These are phyloP conservation scores for Globisporangium perplexum DNA, from an alignment of 352 stramenopile genomes.

Conservation along the genomic window DNA sequence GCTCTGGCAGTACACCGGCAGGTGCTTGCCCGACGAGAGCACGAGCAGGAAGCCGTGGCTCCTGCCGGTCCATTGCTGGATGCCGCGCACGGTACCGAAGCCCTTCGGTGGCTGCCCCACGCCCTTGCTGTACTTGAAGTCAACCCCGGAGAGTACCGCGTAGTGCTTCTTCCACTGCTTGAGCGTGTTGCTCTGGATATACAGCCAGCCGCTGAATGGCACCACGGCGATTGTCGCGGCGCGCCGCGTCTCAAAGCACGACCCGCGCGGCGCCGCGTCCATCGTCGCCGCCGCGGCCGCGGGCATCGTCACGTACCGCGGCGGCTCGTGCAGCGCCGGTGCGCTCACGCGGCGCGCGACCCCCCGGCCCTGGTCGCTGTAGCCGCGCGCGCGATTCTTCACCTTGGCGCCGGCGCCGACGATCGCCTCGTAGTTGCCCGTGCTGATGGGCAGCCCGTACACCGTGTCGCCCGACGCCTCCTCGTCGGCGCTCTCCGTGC, in stretches of 20 bases:
- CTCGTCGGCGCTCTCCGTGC: slow-evolving; percentile 4
- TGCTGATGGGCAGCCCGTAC: slow-evolving; percentile 39
- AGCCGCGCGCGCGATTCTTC: slow-evolving; percentile 33
- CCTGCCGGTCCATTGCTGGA: slow-evolving; percentile 37
- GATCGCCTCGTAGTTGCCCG: slow-evolving; percentile 45
- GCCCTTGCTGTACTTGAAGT: slow-evolving; percentile 73
- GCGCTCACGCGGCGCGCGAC: slow-evolving; percentile 25
- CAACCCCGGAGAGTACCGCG: slow-evolving; percentile 55
- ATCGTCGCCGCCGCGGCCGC: background rate
- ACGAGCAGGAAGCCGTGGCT: slow-evolving; percentile 44
- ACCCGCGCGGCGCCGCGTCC: slow-evolving; percentile 12
- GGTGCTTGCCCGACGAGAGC: slow-evolving; percentile 34
- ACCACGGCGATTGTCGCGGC: slow-evolving; percentile 45
- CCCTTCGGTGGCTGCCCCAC: slow-evolving; percentile 56
- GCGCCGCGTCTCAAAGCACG: slow-evolving; percentile 68
- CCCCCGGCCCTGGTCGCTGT: slow-evolving; percentile 41
- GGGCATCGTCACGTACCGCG: slow-evolving; percentile 19
- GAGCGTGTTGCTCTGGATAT: slow-evolving; percentile 53
- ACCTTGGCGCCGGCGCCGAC: slow-evolving; percentile 18
- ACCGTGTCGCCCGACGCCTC: slow-evolving; percentile 34
- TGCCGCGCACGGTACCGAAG: slow-evolving; percentile 49
- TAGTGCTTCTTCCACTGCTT: slow-evolving; percentile 71
- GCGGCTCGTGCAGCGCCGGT: slow-evolving; percentile 18
- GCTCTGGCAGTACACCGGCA: slow-evolving; percentile 42
- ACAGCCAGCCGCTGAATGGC: slow-evolving; percentile 60